These are phyloP conservation scores for Ogataea saltuana DNA, from an alignment of 805 yeast genomes.

Conservation along the genomic window DNA sequence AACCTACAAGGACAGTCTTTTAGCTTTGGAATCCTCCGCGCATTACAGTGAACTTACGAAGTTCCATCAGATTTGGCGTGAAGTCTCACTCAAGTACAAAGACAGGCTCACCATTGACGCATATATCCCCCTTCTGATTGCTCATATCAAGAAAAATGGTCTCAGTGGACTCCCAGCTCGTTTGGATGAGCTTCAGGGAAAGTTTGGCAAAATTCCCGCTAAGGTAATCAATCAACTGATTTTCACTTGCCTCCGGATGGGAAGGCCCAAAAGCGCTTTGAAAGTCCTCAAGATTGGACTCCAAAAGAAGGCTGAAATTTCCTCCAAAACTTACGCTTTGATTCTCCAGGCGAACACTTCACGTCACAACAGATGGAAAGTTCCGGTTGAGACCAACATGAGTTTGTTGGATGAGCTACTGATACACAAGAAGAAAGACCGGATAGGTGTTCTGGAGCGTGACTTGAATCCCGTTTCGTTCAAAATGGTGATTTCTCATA, in stretches of 20 bases:
- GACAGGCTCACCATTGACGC: conserved; percentile 18
- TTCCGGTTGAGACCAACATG: conserved; percentile 22
- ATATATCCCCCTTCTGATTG: conserved; percentile 25
- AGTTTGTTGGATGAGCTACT: conserved; percentile 28
- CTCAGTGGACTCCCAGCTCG: conserved; percentile 16
- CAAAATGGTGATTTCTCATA: conserved; percentile 22
- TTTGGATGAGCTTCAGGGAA: conserved; percentile 18
- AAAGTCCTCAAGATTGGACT: conserved; percentile 23
- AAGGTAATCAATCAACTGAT: conserved; percentile 30
- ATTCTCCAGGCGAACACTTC: conserved; percentile 28
- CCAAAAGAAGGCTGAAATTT: conserved; percentile 15
- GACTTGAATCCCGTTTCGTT: conserved; percentile 31
- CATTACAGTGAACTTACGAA: conserved; percentile 15
- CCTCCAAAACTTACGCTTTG: conserved; percentile 32
- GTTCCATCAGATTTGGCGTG: conserved; percentile 27
- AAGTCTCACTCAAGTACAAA: conserved; percentile 11
- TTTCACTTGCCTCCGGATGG: conserved; percentile 22
- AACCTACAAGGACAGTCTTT: conserved; percentile 16
- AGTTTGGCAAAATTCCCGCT: conserved; percentile 22
- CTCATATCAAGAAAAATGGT: conserved; percentile 21
- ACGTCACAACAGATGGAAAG: conserved; percentile 14
- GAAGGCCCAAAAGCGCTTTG: conserved; percentile 22
- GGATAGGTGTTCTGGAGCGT: conserved; percentile 24
- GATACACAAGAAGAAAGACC: conserved; percentile 20
- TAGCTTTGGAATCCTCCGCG: conserved; percentile 29